phyloP scores from a whole-genome alignment of 2,329 filamentous ascomycete species.

The Ophiostoma quercus region DNA sequence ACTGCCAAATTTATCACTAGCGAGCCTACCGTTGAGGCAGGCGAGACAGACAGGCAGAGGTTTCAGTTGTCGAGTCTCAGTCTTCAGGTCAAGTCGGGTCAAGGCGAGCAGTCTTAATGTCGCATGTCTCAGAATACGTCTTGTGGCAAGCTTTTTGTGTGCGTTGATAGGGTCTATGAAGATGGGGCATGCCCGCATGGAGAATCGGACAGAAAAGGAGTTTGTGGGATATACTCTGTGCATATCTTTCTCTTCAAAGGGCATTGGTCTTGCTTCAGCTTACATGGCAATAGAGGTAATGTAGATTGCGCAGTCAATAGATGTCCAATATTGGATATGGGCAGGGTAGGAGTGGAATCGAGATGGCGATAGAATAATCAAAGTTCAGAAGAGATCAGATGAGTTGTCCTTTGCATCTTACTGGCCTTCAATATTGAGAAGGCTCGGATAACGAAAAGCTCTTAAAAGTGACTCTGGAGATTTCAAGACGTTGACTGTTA shows the following conservation, averaged over 20 bases:
- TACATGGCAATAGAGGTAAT: neutral
- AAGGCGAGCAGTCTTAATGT: neutral
- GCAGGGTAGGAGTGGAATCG: no score
- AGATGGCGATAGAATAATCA: neutral
- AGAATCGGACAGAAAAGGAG: neutral
- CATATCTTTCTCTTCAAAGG: neutral
- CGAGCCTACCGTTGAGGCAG: neutral
- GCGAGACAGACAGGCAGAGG: neutral
- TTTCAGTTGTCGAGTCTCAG: neutral
- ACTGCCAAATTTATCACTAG: neutral
- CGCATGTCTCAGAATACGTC: slow-evolving; percentile 5
- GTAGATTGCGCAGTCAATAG: no score
- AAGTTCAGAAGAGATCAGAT: neutral
- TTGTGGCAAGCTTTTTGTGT: neutral
- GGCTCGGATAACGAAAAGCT: no score
- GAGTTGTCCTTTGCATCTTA: neutral
- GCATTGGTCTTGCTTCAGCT: neutral
- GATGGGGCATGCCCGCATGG: neutral
- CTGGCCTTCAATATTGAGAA: neutral
- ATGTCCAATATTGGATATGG: no score
- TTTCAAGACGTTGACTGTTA: neutral
- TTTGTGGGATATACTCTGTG: neutral
- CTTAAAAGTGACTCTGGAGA: neutral
- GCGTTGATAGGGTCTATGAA: slow-evolving; percentile 4
- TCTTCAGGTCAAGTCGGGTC: slow-evolving; percentile 6